Conservation (phyloP, 768 basidiomycete genomes). For the Guyanaporus albipodus region DNA sequence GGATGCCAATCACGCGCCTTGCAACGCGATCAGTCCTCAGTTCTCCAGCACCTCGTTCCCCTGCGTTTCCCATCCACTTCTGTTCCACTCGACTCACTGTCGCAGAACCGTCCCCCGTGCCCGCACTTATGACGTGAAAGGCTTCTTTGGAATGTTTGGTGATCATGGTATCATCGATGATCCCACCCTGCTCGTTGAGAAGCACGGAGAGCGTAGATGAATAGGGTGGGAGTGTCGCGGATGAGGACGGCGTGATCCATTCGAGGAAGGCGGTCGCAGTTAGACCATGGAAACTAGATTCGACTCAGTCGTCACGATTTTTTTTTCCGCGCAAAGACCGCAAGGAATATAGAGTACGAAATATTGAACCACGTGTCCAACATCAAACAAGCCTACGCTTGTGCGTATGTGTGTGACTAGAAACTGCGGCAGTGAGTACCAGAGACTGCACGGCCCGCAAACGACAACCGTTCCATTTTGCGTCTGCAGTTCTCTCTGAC, state of each 20-base stretch:
- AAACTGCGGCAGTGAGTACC: constrained; percentile 46
- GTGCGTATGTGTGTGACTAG: constrained; percentile 85
- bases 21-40: constrained; percentile 88
- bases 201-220: constrained; percentile 85
- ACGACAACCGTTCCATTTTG: background rate
- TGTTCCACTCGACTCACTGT: constrained; percentile 78
- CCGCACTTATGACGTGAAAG: constrained; percentile 96
- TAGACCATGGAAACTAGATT: constrained; percentile 70
- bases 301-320: background rate
- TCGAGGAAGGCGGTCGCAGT: constrained; percentile 79
- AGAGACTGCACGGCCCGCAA: background rate
- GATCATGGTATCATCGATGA: constrained; percentile 94
- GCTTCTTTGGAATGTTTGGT: constrained; percentile 76
- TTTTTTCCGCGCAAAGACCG: background rate
- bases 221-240: constrained; percentile 62
- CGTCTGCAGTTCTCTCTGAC: background rate
- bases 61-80: constrained; percentile 40
- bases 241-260: constrained; percentile 84
- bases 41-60: constrained; percentile 75
- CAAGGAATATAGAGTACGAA: background rate
- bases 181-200: constrained; percentile 86
- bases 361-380: constrained; percentile 97
- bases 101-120: constrained; percentile 71
- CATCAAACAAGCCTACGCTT: constrained; percentile 88
- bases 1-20: constrained; percentile 49